A percentile compares a stretch with the other conserved stretches of the same genome.
Conservation (phyloP, 2,329 filamentous ascomycete genomes). For the Periconia sp. region DNA sequence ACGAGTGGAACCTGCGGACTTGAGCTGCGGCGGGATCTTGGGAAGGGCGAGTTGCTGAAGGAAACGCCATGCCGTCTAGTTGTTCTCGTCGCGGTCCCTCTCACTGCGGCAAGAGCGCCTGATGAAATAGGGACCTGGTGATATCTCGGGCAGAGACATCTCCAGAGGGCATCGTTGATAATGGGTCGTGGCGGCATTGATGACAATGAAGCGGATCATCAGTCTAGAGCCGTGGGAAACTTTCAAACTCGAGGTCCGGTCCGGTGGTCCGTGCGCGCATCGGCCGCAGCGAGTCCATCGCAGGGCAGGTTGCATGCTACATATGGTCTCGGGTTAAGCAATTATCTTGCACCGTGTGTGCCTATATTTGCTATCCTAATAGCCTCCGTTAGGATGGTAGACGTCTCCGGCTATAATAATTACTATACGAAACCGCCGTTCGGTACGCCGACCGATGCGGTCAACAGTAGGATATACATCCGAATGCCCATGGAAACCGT, state of each 20-base stretch:
- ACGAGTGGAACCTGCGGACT: constrained; percentile 22
- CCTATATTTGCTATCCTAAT: constrained; percentile 1
- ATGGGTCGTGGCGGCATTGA: constrained; percentile 40
- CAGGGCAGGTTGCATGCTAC: too few relatives aligned
- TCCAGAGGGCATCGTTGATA: constrained; percentile 42
- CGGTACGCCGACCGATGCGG: background rate
- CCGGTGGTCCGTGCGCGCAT: too few relatives aligned
- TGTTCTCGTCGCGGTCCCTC: too few relatives aligned
- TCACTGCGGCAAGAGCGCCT: constrained; percentile 7
- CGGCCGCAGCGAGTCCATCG: too few relatives aligned
- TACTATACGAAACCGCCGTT: background rate
- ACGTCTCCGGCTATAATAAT: background rate
- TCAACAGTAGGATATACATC: constrained; percentile 6
- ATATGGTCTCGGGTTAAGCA: too few relatives aligned
- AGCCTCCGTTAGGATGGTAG: too few relatives aligned
- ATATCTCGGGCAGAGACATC: constrained; percentile 41
- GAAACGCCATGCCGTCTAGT: too few relatives aligned
- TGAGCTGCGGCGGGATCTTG: background rate
- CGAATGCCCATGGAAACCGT: too few relatives aligned
- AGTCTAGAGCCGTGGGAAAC: too few relatives aligned
- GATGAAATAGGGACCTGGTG: constrained; percentile 5
- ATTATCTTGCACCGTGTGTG: too few relatives aligned
- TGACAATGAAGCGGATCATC: constrained; percentile 3
- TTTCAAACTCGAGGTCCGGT: too few relatives aligned
- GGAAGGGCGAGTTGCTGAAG: background rate